Base-by-base conservation (phyloP, 2,329 filamentous ascomycete species). In the Epichloe gansuensis region DNA sequence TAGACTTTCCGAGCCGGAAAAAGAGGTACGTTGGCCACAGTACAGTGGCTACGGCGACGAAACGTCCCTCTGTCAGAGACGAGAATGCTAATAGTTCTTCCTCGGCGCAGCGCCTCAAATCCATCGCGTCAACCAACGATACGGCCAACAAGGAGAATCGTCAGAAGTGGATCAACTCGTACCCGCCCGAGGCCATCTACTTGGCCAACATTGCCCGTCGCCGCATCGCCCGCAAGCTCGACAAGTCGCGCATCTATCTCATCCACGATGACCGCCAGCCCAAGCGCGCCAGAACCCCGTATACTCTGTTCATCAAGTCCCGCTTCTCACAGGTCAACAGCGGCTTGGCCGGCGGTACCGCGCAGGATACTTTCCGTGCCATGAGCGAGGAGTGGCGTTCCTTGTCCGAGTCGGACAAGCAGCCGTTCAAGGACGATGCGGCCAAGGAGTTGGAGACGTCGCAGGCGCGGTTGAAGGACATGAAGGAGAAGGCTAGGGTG, bases 241-340 rank as follows among this genome's bases (percentile, higher is more conserved):
- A 59, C 47, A 59, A 62, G 56, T 59, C 61, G 56, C 43, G 51
- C 23, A 3, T 35, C 42, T n/a, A 49, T 17, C 1, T 51, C 17
- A 70, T 81, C 56, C 56, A 54, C 2, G 78, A 81, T 58, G 64
- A 70, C 3, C 76, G 78, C 41, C 55, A 66, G 36, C 77, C 77
- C 56, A 73, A 71, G 62, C 58, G 56, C 38, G 58, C 70, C 11
- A 0, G 38, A 12, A 59, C 50, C 12, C 25, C 68, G 27, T 78
- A 60, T 56, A 47, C 51, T 8, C 52, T 65, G 4, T 80, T 65
- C 61, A 51, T 67, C 52, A 66, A 68, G 60, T 60, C 67, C 11
- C 67, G 67, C 52, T 71, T 64, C 62, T 11, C 51, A 5, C 57
- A 47, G 13, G 23, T 17, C 34, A 49, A 58, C 7, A 59, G 62